Base-by-base conservation (phyloP, 305 asterid species). In the Fraxinus sp. region DNA sequence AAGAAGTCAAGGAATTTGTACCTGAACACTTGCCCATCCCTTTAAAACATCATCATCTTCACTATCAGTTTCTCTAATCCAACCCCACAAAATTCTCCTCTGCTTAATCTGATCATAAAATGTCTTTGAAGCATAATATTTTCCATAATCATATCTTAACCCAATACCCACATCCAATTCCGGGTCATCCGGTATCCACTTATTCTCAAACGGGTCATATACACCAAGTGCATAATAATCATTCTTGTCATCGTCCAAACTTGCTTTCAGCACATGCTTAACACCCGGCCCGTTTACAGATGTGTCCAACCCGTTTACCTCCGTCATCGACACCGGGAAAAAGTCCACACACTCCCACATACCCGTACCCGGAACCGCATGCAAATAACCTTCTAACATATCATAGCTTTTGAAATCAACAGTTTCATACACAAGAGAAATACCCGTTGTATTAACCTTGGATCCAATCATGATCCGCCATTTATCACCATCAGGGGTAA, bases 11-110 rank as follows among this genome's bases (percentile, higher is more conserved):
- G 30, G 35, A 6, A 68, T 57, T 55, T 35, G 49, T 84, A 93
- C 98, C 97, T 94, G 97, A 52, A 95, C 86, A 33, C 89, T 81
- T 74, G 97, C 78, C 99, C 99, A 94, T 36, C 97, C 97, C 62
- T 93, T 95, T 74, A 87, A 6, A 5, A 94, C 59, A 70, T 95
- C 97, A 85, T 90, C 84, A 28, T 82, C 76, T 79, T 94, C 95
- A 46, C 91, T 92, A 84, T 92, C 94, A 77, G 97, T 92, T 78
- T 95, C 99, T 10, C 89, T 91, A 22, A 87, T 88, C 98, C 98
- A 95, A 26, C 98, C 97, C 97, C 93, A 94, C 86, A 95, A 41
- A 28, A 95, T 85, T 77, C 99, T 91, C 84, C 99, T 90, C 82
- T 86, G 24, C 36, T 86, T 86, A 8, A 87, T 46, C 2, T 89